These are phyloP conservation scores for Monilinia aucupariae DNA, from an alignment of 2,329 filamentous ascomycete species.

Conservation along the genomic window DNA sequence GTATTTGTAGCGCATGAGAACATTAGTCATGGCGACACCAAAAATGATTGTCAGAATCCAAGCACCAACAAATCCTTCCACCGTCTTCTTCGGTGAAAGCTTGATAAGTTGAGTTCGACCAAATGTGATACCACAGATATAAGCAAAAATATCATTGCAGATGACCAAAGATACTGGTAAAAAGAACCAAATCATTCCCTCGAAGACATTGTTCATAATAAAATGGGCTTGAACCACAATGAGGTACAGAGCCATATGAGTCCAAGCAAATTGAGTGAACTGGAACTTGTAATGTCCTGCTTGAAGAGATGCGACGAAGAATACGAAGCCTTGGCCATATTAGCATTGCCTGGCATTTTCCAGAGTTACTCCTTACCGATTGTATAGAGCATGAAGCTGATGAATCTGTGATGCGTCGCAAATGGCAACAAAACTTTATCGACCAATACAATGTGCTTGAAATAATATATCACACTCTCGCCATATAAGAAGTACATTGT, in stretches of 20 bases:
- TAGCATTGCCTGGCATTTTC: slow-evolving; percentile 25
- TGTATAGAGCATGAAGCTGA: slow-evolving; percentile 96
- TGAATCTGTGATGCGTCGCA: slow-evolving; percentile 95
- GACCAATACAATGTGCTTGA: slow-evolving; percentile 96
- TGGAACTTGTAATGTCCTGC: slow-evolving; percentile 97
- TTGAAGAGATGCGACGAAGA: slow-evolving; percentile 91
- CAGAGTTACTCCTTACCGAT: slow-evolving; percentile 60
- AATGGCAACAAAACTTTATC: slow-evolving; percentile 89
- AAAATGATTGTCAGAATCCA: slow-evolving; percentile 94
- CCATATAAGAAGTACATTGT: slow-evolving; percentile 99
- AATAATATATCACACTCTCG: slow-evolving; percentile 99
- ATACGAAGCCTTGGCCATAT: slow-evolving; percentile 72
- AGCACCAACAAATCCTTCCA: slow-evolving; percentile 92
- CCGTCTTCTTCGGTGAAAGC: slow-evolving; percentile 97
- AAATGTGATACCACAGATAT: slow-evolving; percentile 95
- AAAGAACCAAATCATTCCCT: slow-evolving; percentile 99
- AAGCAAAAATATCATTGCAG: slow-evolving; percentile 97
- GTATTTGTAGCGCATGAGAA: slow-evolving; percentile 88
- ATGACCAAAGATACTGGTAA: slow-evolving; percentile 90
- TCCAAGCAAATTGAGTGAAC: slow-evolving; percentile 99
- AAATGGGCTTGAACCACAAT: slow-evolving; percentile 98
- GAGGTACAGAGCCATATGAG: slow-evolving; percentile 96
- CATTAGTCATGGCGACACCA: slow-evolving; percentile 72
- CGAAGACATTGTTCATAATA: slow-evolving; percentile 99
- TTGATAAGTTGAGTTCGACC: slow-evolving; percentile 96